These are phyloP conservation scores for Aspergillus sp. DNA, from an alignment of 2,329 filamentous ascomycete genomes.

Conservation along the genomic window DNA sequence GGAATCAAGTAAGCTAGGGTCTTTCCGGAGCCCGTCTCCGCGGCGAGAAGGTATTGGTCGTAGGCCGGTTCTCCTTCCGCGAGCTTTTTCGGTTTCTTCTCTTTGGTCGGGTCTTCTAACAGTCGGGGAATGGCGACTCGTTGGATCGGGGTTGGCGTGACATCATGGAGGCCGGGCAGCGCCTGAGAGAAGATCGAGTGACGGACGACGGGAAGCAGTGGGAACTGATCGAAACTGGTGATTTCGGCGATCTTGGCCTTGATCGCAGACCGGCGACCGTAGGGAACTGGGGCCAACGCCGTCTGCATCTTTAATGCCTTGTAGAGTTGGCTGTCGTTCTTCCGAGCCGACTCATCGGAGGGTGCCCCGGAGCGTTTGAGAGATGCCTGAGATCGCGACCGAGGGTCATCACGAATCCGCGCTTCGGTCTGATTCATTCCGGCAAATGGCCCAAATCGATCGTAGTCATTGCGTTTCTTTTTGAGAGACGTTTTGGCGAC, in stretches of 20 bases:
- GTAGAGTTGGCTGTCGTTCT: conserved; percentile 54
- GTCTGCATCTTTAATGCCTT: conserved; percentile 95
- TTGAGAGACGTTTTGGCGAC: conserved; percentile 29
- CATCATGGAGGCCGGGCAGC: conserved; percentile 69
- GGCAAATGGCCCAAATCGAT: conserved; percentile 55
- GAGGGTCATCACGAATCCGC: conserved; percentile 42
- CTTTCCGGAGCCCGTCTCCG: conserved; percentile 96
- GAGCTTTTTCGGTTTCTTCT: conserved; percentile 31
- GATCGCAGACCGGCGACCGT: conserved; percentile 62
- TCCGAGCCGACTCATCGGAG: conserved; percentile 34
- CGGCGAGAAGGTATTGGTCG: conserved; percentile 77
- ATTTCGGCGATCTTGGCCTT: conserved; percentile 64
- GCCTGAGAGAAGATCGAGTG: conserved; percentile 71
- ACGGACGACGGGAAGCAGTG: conserved; percentile 69
- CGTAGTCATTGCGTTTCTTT: conserved; percentile 39
- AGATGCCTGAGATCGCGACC: conserved; percentile 38
- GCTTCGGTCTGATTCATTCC: conserved; percentile 58
- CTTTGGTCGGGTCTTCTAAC: conserved; percentile 54
- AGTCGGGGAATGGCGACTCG: conserved; percentile 82
- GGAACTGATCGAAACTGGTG: conserved; percentile 78
- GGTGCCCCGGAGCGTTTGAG: conserved; percentile 41
- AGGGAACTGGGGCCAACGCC: conserved; percentile 72
- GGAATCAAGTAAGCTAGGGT: conserved; percentile 90
- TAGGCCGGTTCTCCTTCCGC: conserved; percentile 47
- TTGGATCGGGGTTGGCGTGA: conserved; percentile 86